These are phyloP conservation scores for Leccinum barrowsii DNA, from an alignment of 768 basidiomycete genomes.

Conservation along the genomic window DNA sequence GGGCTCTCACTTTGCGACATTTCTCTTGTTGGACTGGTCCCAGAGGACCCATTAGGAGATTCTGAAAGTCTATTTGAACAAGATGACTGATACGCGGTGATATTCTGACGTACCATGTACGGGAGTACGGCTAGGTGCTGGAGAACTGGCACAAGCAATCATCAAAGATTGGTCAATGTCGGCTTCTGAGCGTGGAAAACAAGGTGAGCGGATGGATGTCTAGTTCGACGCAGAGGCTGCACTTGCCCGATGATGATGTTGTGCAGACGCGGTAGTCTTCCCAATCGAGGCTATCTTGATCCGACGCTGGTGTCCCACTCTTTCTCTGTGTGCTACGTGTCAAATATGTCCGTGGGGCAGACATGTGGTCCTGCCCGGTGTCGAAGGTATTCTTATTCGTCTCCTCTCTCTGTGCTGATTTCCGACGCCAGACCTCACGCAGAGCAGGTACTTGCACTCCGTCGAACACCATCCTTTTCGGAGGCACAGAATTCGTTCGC, in stretches of 20 bases:
- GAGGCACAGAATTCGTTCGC: slow-evolving; percentile 24
- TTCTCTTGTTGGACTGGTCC: background rate
- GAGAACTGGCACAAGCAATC: slow-evolving; percentile 8
- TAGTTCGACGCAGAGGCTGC: background rate
- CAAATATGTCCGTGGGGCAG: background rate
- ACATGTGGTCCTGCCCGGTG: background rate
- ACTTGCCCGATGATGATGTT: slow-evolving; percentile 22
- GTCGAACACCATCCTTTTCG: slow-evolving; percentile 26
- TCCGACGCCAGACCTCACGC: slow-evolving; percentile 14
- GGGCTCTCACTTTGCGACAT: slow-evolving; percentile 12
- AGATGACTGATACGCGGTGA: background rate
- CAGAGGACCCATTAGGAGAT: background rate
- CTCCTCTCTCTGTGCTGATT: background rate
- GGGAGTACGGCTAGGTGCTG: background rate
- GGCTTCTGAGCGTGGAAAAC: slow-evolving; percentile 10
- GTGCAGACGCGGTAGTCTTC: slow-evolving; percentile 22
- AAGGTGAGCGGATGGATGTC: background rate
- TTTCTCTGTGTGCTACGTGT: background rate
- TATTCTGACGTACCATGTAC: slow-evolving; percentile 8
- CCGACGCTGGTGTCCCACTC: background rate
- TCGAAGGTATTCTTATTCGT: background rate
- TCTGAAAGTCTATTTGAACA: slow-evolving; percentile 1
- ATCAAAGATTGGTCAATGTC: slow-evolving; percentile 23
- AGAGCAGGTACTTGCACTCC: slow-evolving; percentile 29
- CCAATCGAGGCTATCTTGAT: slow-evolving; percentile 31